Evolutionary conservation across 345 rosid genomes (phyloP).

Genomic region (Eucalyptus lansdowneana): DNA sequence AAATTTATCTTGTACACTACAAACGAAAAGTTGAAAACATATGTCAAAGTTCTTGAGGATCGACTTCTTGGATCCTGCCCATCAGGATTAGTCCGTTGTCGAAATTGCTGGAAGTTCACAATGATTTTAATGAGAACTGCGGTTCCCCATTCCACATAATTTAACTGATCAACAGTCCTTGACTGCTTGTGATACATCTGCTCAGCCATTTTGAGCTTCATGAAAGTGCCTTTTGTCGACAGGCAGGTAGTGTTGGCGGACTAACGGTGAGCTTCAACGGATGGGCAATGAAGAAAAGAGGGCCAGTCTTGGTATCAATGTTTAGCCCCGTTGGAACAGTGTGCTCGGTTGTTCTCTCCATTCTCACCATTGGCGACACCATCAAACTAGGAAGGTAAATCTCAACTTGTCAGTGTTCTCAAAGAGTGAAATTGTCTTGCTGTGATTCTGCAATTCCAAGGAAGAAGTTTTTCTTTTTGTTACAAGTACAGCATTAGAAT

Average conservation of each 20-base stretch:
- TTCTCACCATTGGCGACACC: constrained; percentile 49
- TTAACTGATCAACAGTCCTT: background rate
- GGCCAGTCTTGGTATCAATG: constrained; percentile 88
- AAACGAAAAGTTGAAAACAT: background rate
- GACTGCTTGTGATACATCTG: background rate
- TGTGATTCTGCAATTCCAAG: background rate
- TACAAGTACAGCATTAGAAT: background rate
- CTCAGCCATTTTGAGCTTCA: background rate
- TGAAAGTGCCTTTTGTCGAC: background rate
- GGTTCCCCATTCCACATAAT: background rate
- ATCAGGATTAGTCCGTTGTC: background rate
- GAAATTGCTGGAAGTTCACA: background rate
- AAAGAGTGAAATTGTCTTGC: background rate
- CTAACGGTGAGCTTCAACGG: constrained; percentile 77
- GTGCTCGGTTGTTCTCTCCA: constrained; percentile 52
- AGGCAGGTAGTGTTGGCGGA: constrained; percentile 74
- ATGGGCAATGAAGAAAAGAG: constrained; percentile 98
- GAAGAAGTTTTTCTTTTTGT: background rate
- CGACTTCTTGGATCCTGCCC: background rate
- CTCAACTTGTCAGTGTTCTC: background rate
- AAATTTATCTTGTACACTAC: background rate
- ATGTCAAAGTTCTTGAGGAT: background rate
- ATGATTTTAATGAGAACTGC: background rate
- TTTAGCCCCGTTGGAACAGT: constrained; percentile 83
- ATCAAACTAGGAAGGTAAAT: constrained; percentile 63